Base-by-base conservation (phyloP, 768 basidiomycete genomes). In the Leccinum broughii region DNA sequence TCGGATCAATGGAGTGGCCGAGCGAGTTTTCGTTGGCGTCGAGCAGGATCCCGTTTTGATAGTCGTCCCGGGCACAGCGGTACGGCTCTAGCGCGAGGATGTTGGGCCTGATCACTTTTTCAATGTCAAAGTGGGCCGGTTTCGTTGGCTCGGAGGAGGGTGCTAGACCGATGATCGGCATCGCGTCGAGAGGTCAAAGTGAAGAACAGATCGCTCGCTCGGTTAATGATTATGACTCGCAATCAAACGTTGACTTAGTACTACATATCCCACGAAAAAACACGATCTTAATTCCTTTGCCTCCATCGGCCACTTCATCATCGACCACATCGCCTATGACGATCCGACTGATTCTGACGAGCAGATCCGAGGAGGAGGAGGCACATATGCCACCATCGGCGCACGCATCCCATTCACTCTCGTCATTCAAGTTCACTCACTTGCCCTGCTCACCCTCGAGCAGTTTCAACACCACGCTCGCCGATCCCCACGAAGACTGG, bases 21-120 rank as follows among this genome's bases (percentile, higher is more conserved):
- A 95, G 81, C 0, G 96, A 85, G 72, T 99, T 98, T 78, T 99
- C 97, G 76, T 99, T 99, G 14, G 97, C 97, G 66, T 99, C 97
- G 22, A 99, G 85, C 28, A 99, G 85, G 67, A 98, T 88, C 24
- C 95, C 95, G 3, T 85, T 78, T 52, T 87, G 85, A 77, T 97
- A 99, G 77, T 99, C 96, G 69, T 99, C 96, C 51, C 97, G 82
- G 1, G 97, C 97, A 68, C 95, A 98, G 32, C 95, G 87, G 75
- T 99, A 98, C 0, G 97, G 97, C 52, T 88, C 86, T 14, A 99
- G 80, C 1, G 92, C 77, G 52, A 97, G 89, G 68, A 99, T 95
- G 70, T 98, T 99, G 2, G 93, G 89, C n/a, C 95, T 83, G 66
- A 98, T 90, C 57, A 92, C 89, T 35, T 78, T 75, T 75, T 92